Evolutionary conservation across 208 protist genomes (phyloP).

Genomic region (Trypanosoma cruzi): DNA sequence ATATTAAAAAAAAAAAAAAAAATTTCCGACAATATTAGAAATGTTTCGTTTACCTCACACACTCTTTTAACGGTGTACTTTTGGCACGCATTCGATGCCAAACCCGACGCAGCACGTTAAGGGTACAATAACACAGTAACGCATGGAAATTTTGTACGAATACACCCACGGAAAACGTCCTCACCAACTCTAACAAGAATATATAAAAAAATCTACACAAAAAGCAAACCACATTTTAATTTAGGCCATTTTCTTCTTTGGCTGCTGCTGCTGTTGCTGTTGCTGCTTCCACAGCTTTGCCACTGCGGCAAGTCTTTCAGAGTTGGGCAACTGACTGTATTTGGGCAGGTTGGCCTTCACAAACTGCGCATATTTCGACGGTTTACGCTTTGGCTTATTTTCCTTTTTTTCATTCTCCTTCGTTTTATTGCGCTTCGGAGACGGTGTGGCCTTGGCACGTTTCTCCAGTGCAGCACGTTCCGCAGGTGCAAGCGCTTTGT

Average conservation of each 20-base stretch:
- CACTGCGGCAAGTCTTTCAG: conserved; percentile 80
- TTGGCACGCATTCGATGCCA: too few species aligned
- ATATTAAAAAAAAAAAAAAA: too few species aligned
- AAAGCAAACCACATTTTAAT: background rate
- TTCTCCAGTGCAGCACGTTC: conserved; percentile 64
- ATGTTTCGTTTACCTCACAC: too few species aligned
- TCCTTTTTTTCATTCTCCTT: conserved; percentile 20
- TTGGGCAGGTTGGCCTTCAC: conserved; percentile 81
- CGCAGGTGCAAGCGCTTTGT: conserved; percentile 57
- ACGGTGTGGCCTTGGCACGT: conserved; percentile 55
- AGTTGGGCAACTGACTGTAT: conserved; percentile 70
- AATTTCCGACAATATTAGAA: too few species aligned
- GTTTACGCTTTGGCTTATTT: conserved; percentile 26
- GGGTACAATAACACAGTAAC: too few species aligned
- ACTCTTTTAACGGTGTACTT: too few species aligned
- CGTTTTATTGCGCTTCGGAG: conserved; percentile 26
- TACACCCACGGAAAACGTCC: too few species aligned
- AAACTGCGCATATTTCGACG: conserved; percentile 71
- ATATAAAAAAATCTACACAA: background rate
- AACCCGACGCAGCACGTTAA: too few species aligned
- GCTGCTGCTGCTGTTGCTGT: conserved; percentile 23
- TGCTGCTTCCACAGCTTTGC: conserved; percentile 90
- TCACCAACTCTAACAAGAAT: background rate
- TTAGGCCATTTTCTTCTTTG: background rate
- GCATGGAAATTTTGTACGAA: too few species aligned